Base-by-base conservation (phyloP, 345 rosid genomes). In the Melastoma malabathricum region DNA sequence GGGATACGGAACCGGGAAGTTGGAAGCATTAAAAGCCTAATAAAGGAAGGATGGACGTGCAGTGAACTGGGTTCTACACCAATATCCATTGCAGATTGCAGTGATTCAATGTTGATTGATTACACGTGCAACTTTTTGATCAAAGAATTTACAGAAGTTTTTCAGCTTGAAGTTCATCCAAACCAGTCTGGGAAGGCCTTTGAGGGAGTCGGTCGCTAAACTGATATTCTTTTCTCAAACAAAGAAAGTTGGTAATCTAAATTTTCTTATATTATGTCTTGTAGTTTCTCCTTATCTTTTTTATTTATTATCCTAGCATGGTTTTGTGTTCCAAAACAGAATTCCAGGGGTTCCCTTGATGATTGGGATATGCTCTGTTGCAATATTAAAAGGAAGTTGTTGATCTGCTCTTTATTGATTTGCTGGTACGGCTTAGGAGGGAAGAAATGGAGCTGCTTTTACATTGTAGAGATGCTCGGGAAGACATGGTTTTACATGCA, bases 1-100 rank as follows among this genome's bases (percentile, higher is more conserved):
- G 93, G 95, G 47, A 77, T 89, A 63, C 74, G 58, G 59, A 69
- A 83, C 63, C 75, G 78, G 15, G 62, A 56, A 22, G 89, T 89
- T 5, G 89, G 89, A 68, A 89, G 78, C 68, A 57, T 85, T 19
- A 77, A 72, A 65, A 57, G 61, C 15, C 63, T 83, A 66, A 61
- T 74, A 7, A 52, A 64, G 56, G 68, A 70, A 61, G 17, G 44
- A 15, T 49, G 50, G 48, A 16, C 31, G 13, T 53, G 50, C 10
- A 47, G n/a, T 16, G 22, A 22, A 13, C 27, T 20, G 17, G 46
- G 43, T 22, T 29, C 0, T 49, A 63, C 13, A 5, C 13, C 3
- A 27, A 10, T 39, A 38, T 46, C 38, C 46, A 50, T 0, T 58
- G 69, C 12, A 81, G 79, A 70, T 29, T 19, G 6, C 44, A 65